A percentile compares a stretch with the other conserved stretches of the same genome.
phyloP scores from a whole-genome alignment of 176 grass and related monocot species.

The Zoysia pacifica region DNA sequence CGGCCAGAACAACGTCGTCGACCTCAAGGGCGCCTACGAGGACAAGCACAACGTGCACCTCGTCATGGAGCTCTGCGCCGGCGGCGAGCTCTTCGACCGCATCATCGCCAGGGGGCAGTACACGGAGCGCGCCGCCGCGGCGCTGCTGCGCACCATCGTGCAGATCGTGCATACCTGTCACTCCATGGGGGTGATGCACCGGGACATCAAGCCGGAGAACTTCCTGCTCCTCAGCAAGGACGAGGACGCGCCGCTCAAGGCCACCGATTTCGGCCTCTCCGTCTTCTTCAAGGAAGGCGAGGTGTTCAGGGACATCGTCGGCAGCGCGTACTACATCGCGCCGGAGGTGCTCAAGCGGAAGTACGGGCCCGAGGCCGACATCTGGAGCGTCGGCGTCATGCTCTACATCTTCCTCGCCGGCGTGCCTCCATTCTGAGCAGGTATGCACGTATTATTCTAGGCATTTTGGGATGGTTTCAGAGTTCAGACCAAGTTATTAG shows the following conservation, averaged over 20 bases:
- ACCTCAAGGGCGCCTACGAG: constrained; percentile 78
- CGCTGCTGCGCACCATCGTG: constrained; percentile 57
- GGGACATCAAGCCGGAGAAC: constrained; percentile 88
- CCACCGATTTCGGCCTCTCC: constrained; percentile 85
- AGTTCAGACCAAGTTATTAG: neutral
- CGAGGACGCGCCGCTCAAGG: constrained; percentile 65
- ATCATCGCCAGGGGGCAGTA: constrained; percentile 76
- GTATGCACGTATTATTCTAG: neutral
- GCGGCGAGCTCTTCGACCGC: constrained; percentile 88
- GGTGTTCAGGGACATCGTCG: constrained; percentile 67
- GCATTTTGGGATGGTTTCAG: neutral
- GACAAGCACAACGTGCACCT: constrained; percentile 75
- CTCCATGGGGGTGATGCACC: constrained; percentile 78
- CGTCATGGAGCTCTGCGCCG: constrained; percentile 90
- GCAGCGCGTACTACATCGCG: constrained; percentile 85
- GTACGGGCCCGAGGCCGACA: constrained; percentile 72
- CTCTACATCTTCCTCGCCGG: constrained; percentile 91
- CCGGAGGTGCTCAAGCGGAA: constrained; percentile 76
- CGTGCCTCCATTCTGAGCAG: constrained; percentile 80
- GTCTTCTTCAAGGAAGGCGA: constrained; percentile 81
- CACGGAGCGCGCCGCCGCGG: constrained; percentile 68
- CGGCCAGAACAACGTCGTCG: constrained; percentile 91
- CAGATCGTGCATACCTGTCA: constrained; percentile 40
- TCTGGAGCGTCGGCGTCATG: constrained; percentile 83
- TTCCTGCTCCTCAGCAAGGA: constrained; percentile 61